These are phyloP conservation scores for Clathrus columnatus DNA, from an alignment of 768 basidiomycete species.

Conservation along the genomic window DNA sequence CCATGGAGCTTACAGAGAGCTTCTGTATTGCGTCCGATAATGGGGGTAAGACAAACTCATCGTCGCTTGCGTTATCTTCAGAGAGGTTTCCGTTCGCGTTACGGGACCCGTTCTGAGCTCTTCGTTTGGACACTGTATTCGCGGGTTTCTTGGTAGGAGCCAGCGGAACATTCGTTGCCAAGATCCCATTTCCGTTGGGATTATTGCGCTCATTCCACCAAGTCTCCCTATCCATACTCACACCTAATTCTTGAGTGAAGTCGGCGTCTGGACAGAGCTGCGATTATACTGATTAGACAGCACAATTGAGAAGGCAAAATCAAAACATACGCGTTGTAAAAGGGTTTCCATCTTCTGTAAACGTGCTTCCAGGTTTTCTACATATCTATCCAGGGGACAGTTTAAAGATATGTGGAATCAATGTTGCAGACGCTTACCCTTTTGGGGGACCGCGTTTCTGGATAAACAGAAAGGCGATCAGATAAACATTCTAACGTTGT, in stretches of 20 bases:
- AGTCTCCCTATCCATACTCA: slow-evolving; percentile 11
- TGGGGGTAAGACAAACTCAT: slow-evolving; percentile 19
- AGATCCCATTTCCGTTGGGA: slow-evolving; percentile 23
- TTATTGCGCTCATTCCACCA: slow-evolving; percentile 11
- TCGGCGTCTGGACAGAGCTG: slow-evolving; percentile 25
- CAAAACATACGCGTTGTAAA: slow-evolving; percentile 30
- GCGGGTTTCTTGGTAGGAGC: slow-evolving; percentile 8
- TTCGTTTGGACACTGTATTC: slow-evolving; percentile 15
- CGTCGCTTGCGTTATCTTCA: slow-evolving; percentile 20
- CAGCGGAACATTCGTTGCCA: slow-evolving; percentile 23
- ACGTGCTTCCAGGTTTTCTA: slow-evolving; percentile 46
- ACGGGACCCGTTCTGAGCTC: slow-evolving; percentile 19
- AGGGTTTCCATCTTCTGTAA: slow-evolving; percentile 43
- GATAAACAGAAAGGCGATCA: slow-evolving; percentile 3
- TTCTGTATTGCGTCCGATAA: slow-evolving; percentile 24
- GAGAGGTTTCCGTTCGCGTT: slow-evolving; percentile 13
- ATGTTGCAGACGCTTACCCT: slow-evolving; percentile 12
- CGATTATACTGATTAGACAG: slow-evolving; percentile 14
- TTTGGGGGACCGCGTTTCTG: slow-evolving; percentile 41
- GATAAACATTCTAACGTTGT: neutral
- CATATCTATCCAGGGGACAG: slow-evolving; percentile 37
- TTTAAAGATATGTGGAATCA: slow-evolving; percentile 46
- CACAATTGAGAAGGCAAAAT: neutral
- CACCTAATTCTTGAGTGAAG: slow-evolving; percentile 49
- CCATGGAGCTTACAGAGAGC: slow-evolving; percentile 25